Conservation (phyloP, 208 protist genomes). For the Acanthamoeba culbertsoni region DNA sequence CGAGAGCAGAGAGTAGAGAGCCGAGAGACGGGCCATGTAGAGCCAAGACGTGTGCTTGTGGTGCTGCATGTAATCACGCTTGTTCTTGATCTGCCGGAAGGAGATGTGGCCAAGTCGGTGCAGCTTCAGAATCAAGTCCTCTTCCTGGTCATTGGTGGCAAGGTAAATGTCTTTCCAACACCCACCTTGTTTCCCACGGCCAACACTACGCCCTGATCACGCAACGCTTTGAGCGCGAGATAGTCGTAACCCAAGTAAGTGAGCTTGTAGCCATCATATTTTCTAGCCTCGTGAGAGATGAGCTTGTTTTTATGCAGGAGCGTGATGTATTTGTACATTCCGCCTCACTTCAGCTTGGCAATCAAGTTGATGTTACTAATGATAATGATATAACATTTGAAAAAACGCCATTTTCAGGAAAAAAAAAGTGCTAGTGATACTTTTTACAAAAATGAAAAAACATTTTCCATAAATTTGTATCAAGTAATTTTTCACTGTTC, state of each 20-base stretch:
- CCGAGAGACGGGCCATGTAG: conserved; percentile 97
- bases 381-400: too few relatives aligned
- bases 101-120: conserved; percentile 95
- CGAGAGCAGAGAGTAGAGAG: too few relatives aligned
- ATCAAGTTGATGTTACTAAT: conserved; percentile 94
- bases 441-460: too few relatives aligned
- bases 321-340: conserved; percentile 2
- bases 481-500: too few relatives aligned
- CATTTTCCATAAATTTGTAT: too few relatives aligned
- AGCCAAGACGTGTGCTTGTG: conserved; percentile 95
- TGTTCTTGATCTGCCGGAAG: conserved; percentile 95
- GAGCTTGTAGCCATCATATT: conserved; percentile 97
- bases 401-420: too few relatives aligned
- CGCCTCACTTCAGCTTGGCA: conserved; percentile 90
- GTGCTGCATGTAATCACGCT: conserved; percentile 95
- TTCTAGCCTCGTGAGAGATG: conserved; percentile 85
- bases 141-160: conserved; percentile 56
- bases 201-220: conserved; percentile 89
- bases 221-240: conserved; percentile 95
- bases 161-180: conserved; percentile 94
- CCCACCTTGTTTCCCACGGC: conserved; percentile 96
- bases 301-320: conserved; percentile 60
- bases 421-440: too few relatives aligned
- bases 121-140: conserved; percentile 90
- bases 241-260: conserved; percentile 99